phyloP scores from a whole-genome alignment of 164 flowering plant species.

The Piper longum region DNA sequence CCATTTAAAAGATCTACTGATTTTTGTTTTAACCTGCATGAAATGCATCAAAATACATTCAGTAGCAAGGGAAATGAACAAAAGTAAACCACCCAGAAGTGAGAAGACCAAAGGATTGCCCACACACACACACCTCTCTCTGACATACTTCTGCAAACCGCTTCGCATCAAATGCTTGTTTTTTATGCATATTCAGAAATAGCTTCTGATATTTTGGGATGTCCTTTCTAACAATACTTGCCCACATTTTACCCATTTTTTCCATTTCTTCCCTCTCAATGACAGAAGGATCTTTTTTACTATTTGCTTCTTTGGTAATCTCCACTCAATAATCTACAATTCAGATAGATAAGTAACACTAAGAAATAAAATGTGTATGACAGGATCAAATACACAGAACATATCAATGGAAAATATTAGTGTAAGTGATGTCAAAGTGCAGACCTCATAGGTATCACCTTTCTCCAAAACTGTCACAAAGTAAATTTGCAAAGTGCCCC shows the following conservation, averaged over 20 bases:
- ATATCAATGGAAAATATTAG: background rate
- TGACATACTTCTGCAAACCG: conserved; percentile 79
- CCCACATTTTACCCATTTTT: conserved; percentile 75
- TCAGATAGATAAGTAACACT: background rate
- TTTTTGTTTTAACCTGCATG: conserved; percentile 72
- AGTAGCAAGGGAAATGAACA: background rate
- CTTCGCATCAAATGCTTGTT: conserved; percentile 75
- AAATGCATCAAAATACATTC: conserved; percentile 3
- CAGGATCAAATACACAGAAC: background rate
- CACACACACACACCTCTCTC: conserved; percentile 50
- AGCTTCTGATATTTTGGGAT: conserved; percentile 68
- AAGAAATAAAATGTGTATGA: too few relatives aligned
- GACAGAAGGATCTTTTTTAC: conserved; percentile 63
- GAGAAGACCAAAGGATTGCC: background rate
- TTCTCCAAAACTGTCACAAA: conserved; percentile 96
- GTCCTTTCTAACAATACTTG: conserved; percentile 65
- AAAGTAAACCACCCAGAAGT: background rate
- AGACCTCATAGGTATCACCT: conserved; percentile 95
- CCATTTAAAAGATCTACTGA: conserved; percentile 67
- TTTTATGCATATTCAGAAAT: conserved; percentile 55
- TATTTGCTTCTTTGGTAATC: conserved; percentile 63
- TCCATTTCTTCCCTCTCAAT: conserved; percentile 85
- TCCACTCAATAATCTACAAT: conserved; percentile 78
- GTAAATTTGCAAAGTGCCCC: conserved; percentile 65
- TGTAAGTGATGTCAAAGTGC: conserved; percentile 2